Base-by-base conservation (phyloP, 1,284 basidiomycete species). In the Austroboletus olivaceoglutinosus region DNA sequence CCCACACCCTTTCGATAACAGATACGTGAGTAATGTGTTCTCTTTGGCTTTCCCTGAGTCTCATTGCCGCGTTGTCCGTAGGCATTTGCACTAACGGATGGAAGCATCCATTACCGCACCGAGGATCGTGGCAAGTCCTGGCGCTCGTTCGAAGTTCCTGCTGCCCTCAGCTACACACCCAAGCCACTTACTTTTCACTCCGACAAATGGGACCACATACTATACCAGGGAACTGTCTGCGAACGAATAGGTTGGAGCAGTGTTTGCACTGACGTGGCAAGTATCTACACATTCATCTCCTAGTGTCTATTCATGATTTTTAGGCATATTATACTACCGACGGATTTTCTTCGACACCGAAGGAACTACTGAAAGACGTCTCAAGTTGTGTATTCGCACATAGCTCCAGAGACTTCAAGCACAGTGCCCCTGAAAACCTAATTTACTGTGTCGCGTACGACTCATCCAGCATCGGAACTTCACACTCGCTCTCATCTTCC, bases 401-500 rank as follows among this genome's bases (percentile, higher is more conserved):
- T 62, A 87, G 89, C 57, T 87, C 83, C 59, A 78, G 77, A 51
- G 83, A 89, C 54, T 90, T 92, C 74, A 82, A 83, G 61, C 83
- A 87, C 56, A 78, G 84, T 16, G 87, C 90, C 2, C 80, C 84
- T 47, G 67, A 75, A 11, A 80, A 91, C 58, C 77, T 91, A 23
- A 80, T 97, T 58, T 93, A 89, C 72, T 97, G 94, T 64, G 85
- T 94, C 54, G 92, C 84, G 0, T 94, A 82, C 64, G 92, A 94
- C 59, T 72, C 80, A 10, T 74, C 75, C 22, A 70, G 78, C 16
- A 68, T 70, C 34, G 70, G 73, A 30, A 76, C 76, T 37, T 64
- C 74, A 38, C 81, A 85, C 61, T 70, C 77, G 40, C 70, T 91
- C 27, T 73, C 76, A 3, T 81, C 91, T 15, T 86, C 83, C 45